Conservation (phyloP, 2,329 filamentous ascomycete species). For the Clarireedia homoeocarpa region DNA sequence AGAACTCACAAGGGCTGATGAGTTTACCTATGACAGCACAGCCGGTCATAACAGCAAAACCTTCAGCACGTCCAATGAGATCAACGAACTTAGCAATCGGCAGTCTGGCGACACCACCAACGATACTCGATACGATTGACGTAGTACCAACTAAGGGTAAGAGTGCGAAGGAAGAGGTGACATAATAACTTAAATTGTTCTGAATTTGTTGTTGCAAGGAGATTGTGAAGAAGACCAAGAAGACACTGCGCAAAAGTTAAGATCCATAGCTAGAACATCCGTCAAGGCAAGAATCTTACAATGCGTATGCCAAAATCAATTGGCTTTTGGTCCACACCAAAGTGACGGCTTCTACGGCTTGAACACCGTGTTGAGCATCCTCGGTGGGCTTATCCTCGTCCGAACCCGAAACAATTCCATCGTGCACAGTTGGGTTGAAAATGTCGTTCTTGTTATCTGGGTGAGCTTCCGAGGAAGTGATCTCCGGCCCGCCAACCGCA, state of each 20-base stretch:
- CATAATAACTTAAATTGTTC: slow-evolving; percentile 16
- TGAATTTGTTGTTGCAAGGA: slow-evolving; percentile 24
- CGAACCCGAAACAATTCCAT: background rate
- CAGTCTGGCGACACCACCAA: slow-evolving; percentile 23
- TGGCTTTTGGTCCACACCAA: slow-evolving; percentile 22
- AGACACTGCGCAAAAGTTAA: slow-evolving; percentile 12
- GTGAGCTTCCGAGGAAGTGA: background rate
- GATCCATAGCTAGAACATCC: background rate
- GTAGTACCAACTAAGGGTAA: slow-evolving; percentile 22
- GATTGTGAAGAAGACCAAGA: slow-evolving; percentile 24
- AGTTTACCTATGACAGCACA: slow-evolving; percentile 38
- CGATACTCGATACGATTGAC: slow-evolving; percentile 22
- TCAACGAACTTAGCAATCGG: slow-evolving; percentile 58
- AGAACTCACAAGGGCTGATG: background rate
- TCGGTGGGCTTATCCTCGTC: slow-evolving; percentile 9
- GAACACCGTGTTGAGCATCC: slow-evolving; percentile 19
- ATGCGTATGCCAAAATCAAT: slow-evolving; percentile 21
- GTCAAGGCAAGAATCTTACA: slow-evolving; percentile 8
- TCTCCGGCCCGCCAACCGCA: background rate
- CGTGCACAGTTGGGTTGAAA: background rate
- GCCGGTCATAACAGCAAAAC: slow-evolving; percentile 46
- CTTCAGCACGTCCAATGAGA: slow-evolving; percentile 58
- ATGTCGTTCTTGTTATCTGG: slow-evolving; percentile 1
- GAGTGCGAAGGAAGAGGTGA: slow-evolving; percentile 20
- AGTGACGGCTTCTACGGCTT: slow-evolving; percentile 23